These are phyloP conservation scores for Phytopythium ostracodes DNA, from an alignment of 352 stramenopile species.

Conservation along the genomic window DNA sequence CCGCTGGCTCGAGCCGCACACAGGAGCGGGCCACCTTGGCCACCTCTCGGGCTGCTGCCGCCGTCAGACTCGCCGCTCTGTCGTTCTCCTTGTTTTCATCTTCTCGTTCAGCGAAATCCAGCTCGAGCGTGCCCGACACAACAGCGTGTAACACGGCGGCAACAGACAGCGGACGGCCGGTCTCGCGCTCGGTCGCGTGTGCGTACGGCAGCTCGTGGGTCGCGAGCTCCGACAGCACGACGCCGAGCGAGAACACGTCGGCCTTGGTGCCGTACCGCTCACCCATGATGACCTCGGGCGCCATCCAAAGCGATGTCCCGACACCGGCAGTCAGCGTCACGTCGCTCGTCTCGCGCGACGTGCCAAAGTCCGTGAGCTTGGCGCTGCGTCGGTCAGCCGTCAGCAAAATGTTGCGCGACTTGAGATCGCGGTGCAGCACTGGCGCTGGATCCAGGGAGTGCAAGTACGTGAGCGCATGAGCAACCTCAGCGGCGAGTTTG, in stretches of 20 bases:
- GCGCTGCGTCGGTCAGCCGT: conserved; percentile 6
- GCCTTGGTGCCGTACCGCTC: conserved; percentile 40
- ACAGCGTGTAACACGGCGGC: conserved; percentile 47
- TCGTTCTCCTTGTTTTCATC: conserved; percentile 6
- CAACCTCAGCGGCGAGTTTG: conserved; percentile 48
- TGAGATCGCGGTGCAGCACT: conserved; percentile 40
- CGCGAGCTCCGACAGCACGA: conserved; percentile 27
- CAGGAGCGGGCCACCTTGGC: conserved; percentile 38
- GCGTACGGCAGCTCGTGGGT: conserved; percentile 33
- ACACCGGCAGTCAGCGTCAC: conserved; percentile 43
- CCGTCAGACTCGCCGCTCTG: background rate
- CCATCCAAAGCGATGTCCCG: conserved; percentile 39
- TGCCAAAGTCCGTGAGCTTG: conserved; percentile 44
- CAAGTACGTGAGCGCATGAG: conserved; percentile 55
- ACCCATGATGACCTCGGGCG: conserved; percentile 40
- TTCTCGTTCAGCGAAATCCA: conserved; percentile 34
- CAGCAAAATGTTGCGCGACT: conserved; percentile 47
- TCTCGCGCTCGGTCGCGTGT: conserved; percentile 19
- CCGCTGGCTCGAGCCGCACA: conserved; percentile 41
- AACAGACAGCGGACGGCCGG: conserved; percentile 22
- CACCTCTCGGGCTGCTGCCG: conserved; percentile 16
- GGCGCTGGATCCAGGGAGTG: conserved; percentile 40
- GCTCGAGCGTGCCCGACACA: conserved; percentile 32
- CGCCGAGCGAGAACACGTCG: conserved; percentile 45
- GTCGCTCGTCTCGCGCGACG: conserved; percentile 33